These are phyloP conservation scores for Daedaleopsis sinensis DNA, from an alignment of 768 basidiomycete genomes.

Conservation along the genomic window DNA sequence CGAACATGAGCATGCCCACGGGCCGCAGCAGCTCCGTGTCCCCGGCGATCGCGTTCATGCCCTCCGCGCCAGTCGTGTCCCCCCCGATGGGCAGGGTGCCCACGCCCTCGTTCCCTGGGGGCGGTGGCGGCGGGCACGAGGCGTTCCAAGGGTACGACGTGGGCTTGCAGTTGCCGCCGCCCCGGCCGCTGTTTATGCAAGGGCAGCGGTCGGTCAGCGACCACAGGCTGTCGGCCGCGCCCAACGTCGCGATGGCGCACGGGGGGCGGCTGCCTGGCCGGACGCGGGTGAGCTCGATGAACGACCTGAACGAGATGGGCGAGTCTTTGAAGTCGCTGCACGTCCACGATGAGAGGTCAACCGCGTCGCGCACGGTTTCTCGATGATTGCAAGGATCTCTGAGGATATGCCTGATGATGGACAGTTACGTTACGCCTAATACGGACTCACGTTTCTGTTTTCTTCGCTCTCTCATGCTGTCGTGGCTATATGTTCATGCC, in stretches of 20 bases:
- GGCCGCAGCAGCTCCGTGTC: conserved; percentile 18
- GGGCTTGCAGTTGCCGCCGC: not conserved
- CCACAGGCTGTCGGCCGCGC: conserved; percentile 3
- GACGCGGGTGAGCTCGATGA: conserved; percentile 17
- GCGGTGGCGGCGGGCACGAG: conserved; percentile 2
- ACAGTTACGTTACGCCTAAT: not conserved
- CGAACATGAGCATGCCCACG: conserved; percentile 2
- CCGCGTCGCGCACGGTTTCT: not conserved
- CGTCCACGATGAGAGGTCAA: conserved; percentile 3
- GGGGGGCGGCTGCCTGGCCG: conserved; percentile 15
- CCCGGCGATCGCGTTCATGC: conserved; percentile 21
- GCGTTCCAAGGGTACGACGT: not conserved
- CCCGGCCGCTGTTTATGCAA: conserved; percentile 17
- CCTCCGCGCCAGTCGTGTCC: conserved; percentile 13
- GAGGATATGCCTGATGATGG: too few relatives aligned
- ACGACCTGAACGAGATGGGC: conserved; percentile 18
- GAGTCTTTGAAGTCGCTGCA: conserved; percentile 13
- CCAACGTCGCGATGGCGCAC: not conserved
- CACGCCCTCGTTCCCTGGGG: conserved; percentile 13
- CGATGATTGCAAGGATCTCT: not conserved
- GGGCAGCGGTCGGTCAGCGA: conserved; percentile 13
- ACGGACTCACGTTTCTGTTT: not conserved
- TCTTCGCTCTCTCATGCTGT: not conserved
- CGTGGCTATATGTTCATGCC: not conserved
- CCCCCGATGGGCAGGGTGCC: conserved; percentile 21